Percentiles rank a stretch among this genome's conserved stretches.
Conservation (phyloP, 2,329 filamentous ascomycete genomes). For the Cadophora malorum region DNA sequence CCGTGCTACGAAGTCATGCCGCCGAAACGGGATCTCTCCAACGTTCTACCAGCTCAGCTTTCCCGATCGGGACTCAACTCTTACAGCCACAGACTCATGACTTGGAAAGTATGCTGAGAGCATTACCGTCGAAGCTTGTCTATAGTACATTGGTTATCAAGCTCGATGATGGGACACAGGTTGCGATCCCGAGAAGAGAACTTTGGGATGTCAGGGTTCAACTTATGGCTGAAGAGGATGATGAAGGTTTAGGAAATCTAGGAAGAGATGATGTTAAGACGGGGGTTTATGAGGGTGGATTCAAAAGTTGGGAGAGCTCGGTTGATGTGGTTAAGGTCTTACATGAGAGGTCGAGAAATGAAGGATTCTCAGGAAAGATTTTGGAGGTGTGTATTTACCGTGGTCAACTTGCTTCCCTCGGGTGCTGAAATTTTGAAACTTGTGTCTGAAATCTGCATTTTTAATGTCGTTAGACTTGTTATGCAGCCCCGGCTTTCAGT, state of each 20-base stretch:
- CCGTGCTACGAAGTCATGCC: constrained; percentile 32
- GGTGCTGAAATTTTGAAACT: not conserved
- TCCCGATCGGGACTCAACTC: constrained; percentile 67
- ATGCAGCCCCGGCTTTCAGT: not conserved
- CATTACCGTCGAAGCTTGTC: constrained; percentile 75
- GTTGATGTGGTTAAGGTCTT: constrained; percentile 75
- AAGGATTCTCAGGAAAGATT: constrained; percentile 33
- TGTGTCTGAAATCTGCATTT: not conserved
- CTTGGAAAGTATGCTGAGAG: constrained; percentile 57
- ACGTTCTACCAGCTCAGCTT: constrained; percentile 51
- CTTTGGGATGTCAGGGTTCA: constrained; percentile 83
- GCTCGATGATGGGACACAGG: constrained; percentile 60
- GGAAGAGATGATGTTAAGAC: constrained; percentile 78
- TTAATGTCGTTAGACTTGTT: not conserved
- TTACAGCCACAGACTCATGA: constrained; percentile 61
- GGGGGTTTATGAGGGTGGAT: constrained; percentile 84
- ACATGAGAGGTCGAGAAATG: constrained; percentile 27
- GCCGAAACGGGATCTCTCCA: constrained; percentile 45
- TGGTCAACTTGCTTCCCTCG: not conserved
- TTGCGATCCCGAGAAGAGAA: constrained; percentile 73
- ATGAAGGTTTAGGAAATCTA: constrained; percentile 57
- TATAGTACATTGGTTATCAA: constrained; percentile 67
- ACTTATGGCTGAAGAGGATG: constrained; percentile 75
- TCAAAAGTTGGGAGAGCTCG: constrained; percentile 90
- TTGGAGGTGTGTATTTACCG: constrained; percentile 41